Percentiles rank a stretch among this genome's conserved stretches.
Evolutionary conservation across 2,329 filamentous ascomycete species (phyloP).

Genomic region (Cladosporium austrohemisphaericum): DNA sequence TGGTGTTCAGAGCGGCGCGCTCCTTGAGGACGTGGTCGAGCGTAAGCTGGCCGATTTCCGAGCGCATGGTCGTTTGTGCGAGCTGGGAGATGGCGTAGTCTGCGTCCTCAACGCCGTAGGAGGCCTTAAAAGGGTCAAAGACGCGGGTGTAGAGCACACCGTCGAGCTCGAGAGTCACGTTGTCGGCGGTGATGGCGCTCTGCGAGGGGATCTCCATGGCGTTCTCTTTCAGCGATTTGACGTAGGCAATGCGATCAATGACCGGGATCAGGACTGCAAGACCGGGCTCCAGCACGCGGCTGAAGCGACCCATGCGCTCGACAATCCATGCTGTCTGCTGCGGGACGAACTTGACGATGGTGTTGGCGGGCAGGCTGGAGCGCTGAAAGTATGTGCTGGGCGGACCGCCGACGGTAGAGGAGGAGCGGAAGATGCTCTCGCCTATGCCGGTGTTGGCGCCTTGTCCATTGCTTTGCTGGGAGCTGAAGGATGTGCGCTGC

Average conservation of each 20-base stretch:
- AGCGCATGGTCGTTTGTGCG: constrained; percentile 97
- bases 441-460: constrained; percentile 6
- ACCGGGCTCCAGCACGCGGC: constrained; percentile 86
- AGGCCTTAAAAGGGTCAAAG: constrained; percentile 97
- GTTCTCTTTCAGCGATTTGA: constrained; percentile 93
- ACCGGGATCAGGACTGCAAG: constrained; percentile 85
- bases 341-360: constrained; percentile 92
- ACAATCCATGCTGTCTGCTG: constrained; percentile 99
- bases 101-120: constrained; percentile 96
- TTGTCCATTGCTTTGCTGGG: constrained; percentile 8
- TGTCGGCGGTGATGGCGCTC: constrained; percentile 96
- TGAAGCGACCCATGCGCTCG: constrained; percentile 98
- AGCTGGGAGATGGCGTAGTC: constrained; percentile 98
- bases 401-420: constrained; percentile 25
- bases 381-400: constrained; percentile 41
- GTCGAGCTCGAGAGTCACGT: constrained; percentile 93
- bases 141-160: constrained; percentile 93
- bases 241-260: constrained; percentile 93
- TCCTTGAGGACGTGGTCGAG: constrained; percentile 98
- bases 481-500: constrained; percentile 26
- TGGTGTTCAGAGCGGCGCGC: constrained; percentile 89
- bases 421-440: constrained; percentile 34
- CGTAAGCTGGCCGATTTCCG: constrained; percentile 92
- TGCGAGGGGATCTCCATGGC: constrained; percentile 97
- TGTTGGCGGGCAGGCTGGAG: constrained; percentile 77